phyloP scores from a whole-genome alignment of 768 basidiomycete genomes.

The Leccinellum albellum region DNA sequence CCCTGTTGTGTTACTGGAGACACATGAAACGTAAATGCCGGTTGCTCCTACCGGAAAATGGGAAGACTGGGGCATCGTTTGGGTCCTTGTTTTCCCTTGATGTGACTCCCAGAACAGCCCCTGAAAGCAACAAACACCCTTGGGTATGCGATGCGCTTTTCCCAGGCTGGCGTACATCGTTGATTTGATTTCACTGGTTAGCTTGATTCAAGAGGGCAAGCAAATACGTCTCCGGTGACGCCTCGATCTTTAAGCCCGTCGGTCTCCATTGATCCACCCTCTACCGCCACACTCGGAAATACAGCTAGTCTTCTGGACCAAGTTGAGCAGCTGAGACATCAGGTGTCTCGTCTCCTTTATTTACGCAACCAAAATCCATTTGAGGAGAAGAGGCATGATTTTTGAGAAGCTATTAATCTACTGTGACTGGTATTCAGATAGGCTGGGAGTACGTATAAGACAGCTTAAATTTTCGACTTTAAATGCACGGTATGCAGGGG shows the following conservation, averaged over 20 bases:
- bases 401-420: neutral
- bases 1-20: conserved; percentile 4
- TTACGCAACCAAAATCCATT: neutral
- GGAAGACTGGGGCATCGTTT: neutral
- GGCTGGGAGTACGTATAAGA: neutral
- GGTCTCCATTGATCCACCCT: neutral
- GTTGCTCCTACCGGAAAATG: neutral
- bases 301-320: neutral
- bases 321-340: neutral
- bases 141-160: neutral
- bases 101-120: neutral
- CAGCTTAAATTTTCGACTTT: neutral
- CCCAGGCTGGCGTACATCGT: too few species aligned
- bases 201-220: neutral
- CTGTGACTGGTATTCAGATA: neutral
- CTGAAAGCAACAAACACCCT: neutral
- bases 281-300: neutral
- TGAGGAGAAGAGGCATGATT: neutral
- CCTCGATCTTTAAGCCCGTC: neutral
- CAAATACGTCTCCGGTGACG: neutral
- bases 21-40: neutral
- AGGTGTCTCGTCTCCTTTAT: neutral
- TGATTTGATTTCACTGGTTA: neutral
- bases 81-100: neutral
- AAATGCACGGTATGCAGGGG: neutral